phyloP scores from a whole-genome alignment of 192 early-diverging fungal species.

The Backusella australiensis region DNA sequence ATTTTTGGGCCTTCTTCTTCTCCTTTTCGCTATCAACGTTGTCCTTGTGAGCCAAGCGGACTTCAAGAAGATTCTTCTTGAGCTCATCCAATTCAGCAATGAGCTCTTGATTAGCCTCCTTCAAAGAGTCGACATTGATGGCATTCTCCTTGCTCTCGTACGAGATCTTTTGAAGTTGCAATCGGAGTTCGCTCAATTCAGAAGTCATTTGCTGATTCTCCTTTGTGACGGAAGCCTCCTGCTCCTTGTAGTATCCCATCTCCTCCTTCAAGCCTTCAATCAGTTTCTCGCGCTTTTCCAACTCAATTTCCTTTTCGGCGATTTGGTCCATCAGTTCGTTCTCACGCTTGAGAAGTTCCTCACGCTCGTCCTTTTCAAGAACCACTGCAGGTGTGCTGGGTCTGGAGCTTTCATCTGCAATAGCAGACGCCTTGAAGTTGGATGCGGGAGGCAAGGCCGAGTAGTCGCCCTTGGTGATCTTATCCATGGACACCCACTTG shows the following conservation, averaged over 20 bases:
- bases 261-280: constrained; percentile 76
- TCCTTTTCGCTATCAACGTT: constrained; percentile 68
- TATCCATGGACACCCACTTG: constrained; percentile 64
- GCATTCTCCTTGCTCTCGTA: constrained; percentile 88
- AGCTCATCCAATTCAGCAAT: constrained; percentile 71
- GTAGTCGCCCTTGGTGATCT: constrained; percentile 41
- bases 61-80: constrained; percentile 63
- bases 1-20: constrained; percentile 80
- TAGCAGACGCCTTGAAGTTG: constrained; percentile 38
- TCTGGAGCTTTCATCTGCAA: constrained; percentile 51
- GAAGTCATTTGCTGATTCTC: constrained; percentile 76
- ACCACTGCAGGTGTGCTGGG: constrained; percentile 75
- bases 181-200: constrained; percentile 74
- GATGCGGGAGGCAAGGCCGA: constrained; percentile 36
- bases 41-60: constrained; percentile 52
- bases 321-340: constrained; percentile 95
- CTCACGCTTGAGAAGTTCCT: constrained; percentile 92
- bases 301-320: constrained; percentile 86
- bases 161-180: constrained; percentile 85
- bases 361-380: constrained; percentile 86
- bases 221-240: constrained; percentile 50
- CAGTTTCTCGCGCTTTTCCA: constrained; percentile 62
- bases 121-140: constrained; percentile 86
- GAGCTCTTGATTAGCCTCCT: constrained; percentile 83
- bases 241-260: constrained; percentile 66